Percentiles rank a stretch among this genome's conserved stretches.
Evolutionary conservation across 495 filamentous ascomycete species (phyloP).

Genomic region (Aspergillus campestris): DNA sequence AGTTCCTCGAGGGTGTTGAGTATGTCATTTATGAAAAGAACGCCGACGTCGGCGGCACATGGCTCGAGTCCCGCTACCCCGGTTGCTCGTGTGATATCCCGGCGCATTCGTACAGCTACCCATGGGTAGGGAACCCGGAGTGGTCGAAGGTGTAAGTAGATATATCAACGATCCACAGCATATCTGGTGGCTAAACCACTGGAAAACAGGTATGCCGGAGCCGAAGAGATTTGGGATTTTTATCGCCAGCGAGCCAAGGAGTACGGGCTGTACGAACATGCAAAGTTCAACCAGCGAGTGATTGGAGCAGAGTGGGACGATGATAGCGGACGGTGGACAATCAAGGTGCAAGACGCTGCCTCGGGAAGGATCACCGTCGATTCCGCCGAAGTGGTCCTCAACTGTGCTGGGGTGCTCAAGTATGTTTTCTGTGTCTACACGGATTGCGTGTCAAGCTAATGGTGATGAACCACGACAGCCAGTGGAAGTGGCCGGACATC

Average conservation of each 20-base stretch:
- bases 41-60: slow-evolving; percentile 54
- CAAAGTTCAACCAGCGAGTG: slow-evolving; percentile 19
- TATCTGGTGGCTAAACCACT: no score
- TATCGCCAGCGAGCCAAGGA: slow-evolving; percentile 26
- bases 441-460: no score
- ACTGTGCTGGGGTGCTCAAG: no score
- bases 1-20: slow-evolving; percentile 38
- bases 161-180: no score
- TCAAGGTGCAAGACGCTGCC: no score
- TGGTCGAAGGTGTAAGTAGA: slow-evolving; percentile 31
- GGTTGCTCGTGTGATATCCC: slow-evolving; percentile 41
- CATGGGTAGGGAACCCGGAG: slow-evolving; percentile 32
- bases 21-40: slow-evolving; percentile 71
- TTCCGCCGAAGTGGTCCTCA: no score
- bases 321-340: background rate
- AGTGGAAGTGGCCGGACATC: slow-evolving; percentile 40
- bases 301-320: slow-evolving; percentile 24
- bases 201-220: slow-evolving; percentile 31
- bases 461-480: slow-evolving; percentile 17
- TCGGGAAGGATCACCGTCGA: no score
- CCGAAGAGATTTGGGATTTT: slow-evolving; percentile 46
- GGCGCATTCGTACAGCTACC: slow-evolving; percentile 26
- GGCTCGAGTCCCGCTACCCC: slow-evolving; percentile 57
- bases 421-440: no score
- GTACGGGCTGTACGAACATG: slow-evolving; percentile 17